Evolutionary conservation across 1,284 basidiomycete genomes (phyloP), one percentile per base, ranked within the genome.

Genomic region (Ganoderma resinaceum): DNA sequence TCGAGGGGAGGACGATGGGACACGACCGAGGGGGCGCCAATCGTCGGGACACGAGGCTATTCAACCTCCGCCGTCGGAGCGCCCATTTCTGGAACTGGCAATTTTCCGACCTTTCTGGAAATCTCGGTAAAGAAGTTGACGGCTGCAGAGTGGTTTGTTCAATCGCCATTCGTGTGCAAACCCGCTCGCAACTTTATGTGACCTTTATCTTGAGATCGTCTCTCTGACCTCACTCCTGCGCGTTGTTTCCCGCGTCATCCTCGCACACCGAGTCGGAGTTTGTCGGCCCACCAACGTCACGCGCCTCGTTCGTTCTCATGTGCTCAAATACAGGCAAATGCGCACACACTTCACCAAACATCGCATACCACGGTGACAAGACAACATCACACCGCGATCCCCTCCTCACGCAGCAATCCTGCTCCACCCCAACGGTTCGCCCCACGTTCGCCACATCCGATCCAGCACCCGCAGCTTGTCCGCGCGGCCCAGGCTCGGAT

Each of bases 401-500:
- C 29, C 52, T 18, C 11, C 40, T 75, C 70, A 70, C 43, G 67
- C 78, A 59, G 63, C 77, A 59, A 52, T 73, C 42, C 73, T 71
- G 23, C 77, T 76, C 91, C 91, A 92, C 31, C 87, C 89, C 7
- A 93, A 80, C 35, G 83, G 77, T 14, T 76, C 79, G 1, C 92
- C 89, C 95, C 95, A 98, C 68, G 88, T 91, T 71, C 92, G 89
- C 96, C 96, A 98, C 90, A 98, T 97, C 73, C 96, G 83, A 70
- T 96, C 90, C 5, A 98, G 84, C 5, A 96, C 91, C 61, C 85
- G 81, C 75, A 94, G 78, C 80, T 96, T 96, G 75, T 93, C 92
- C 49, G 83, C 82, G 57, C 90, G 83, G 11, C 86, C 86, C 61
- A 96, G 77, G 64, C 80, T 82, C 0, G 92, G 89, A 75, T 94